Conservation (phyloP, 2,329 filamentous ascomycete genomes). For the Triangularia verruculosa region DNA sequence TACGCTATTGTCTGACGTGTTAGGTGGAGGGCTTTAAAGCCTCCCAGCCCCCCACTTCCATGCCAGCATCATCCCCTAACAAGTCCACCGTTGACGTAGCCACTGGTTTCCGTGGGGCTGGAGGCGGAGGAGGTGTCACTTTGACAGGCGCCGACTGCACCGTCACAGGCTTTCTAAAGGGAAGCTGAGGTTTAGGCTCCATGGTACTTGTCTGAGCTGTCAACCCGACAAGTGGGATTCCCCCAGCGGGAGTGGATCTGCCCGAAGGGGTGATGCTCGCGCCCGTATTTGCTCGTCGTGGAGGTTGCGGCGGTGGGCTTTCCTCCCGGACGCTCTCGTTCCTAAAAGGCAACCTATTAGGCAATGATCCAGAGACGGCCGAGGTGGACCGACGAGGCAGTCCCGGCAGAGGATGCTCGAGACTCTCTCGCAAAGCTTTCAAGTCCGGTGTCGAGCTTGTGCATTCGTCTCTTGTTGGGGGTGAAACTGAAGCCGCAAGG, state of each 20-base stretch:
- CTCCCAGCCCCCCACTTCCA: conserved; percentile 53
- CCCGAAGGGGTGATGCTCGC: conserved; percentile 19
- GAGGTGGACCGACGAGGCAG: conserved; percentile 16
- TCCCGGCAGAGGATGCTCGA: conserved; percentile 10
- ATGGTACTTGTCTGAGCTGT: neutral
- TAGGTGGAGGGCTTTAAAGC: conserved; percentile 49
- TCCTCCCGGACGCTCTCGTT: conserved; percentile 10
- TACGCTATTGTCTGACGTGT: neutral
- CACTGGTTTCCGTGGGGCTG: conserved; percentile 32
- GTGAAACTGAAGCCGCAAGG: conserved; percentile 38
- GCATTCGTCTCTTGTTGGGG: conserved; percentile 25
- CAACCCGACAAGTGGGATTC: conserved; percentile 25
- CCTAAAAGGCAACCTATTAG: neutral
- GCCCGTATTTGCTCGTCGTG: conserved; percentile 28
- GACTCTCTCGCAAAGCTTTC: conserved; percentile 1
- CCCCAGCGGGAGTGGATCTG: conserved; percentile 23
- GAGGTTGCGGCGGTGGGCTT: conserved; percentile 16
- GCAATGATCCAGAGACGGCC: conserved; percentile 4
- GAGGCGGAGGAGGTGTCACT: conserved; percentile 26
- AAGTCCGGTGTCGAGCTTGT: conserved; percentile 3
- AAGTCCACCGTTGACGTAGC: conserved; percentile 41
- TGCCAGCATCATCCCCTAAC: conserved; percentile 41
- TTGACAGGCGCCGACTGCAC: conserved; percentile 26
- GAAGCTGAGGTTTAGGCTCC: conserved; percentile 24
- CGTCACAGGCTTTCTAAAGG: conserved; percentile 26